Conservation (phyloP, 495 filamentous ascomycete genomes). For the Copromyces sp. region DNA sequence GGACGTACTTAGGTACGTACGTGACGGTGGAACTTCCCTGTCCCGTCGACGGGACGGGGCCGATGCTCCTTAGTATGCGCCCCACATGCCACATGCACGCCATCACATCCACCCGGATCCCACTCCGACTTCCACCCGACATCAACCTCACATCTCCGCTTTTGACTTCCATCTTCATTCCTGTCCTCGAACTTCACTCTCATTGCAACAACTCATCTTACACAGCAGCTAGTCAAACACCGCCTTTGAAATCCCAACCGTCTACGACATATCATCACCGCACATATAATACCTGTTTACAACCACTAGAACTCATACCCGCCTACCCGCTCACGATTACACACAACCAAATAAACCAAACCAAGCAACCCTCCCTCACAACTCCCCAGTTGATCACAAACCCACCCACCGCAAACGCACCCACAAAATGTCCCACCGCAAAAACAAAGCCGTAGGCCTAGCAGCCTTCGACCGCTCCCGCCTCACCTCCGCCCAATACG, state of each 20-base stretch:
- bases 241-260: not conserved
- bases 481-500: conserved; percentile 73
- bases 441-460: conserved; percentile 67
- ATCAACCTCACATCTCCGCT: not conserved
- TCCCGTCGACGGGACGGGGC: not conserved
- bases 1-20: not conserved
- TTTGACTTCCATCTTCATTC: not conserved
- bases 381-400: not conserved
- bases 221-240: not conserved
- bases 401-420: not conserved
- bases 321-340: not conserved
- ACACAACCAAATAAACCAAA: not conserved
- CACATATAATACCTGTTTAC: not conserved
- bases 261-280: not conserved
- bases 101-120: not conserved
- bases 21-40: not conserved
- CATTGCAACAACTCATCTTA: not conserved
- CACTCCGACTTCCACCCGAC: not conserved
- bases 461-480: conserved; percentile 79
- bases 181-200: not conserved
- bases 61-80: not conserved
- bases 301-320: not conserved
- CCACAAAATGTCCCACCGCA: conserved; percentile 36
- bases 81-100: not conserved
- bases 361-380: not conserved